Conservation (phyloP, 2,329 filamentous ascomycete genomes). For the Lasiodiplodia gonubiensis region DNA sequence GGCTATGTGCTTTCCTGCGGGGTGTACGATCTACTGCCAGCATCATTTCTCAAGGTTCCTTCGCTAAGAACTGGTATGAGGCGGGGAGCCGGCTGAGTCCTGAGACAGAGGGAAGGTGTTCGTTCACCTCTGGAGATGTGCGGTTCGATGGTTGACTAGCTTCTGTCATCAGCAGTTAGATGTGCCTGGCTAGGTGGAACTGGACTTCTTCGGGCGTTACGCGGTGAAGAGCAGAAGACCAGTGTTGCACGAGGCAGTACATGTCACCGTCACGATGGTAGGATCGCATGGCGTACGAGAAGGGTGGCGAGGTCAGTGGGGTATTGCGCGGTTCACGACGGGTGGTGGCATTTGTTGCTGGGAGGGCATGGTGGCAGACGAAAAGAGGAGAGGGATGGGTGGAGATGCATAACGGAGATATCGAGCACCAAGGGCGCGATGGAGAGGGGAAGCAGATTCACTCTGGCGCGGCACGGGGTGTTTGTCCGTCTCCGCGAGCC, state of each 20-base stretch:
- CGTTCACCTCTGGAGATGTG: neutral
- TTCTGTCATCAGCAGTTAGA: neutral
- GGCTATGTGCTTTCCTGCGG: neutral
- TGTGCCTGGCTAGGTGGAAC: neutral
- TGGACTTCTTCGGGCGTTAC: neutral
- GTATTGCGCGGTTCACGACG: neutral
- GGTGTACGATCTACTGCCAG: neutral
- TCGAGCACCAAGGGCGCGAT: neutral
- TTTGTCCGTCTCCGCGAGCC: too few species aligned
- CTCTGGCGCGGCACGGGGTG: neutral
- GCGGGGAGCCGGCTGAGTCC: neutral
- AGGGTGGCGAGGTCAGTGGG: neutral
- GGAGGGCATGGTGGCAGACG: neutral
- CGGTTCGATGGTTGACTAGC: neutral
- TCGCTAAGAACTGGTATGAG: neutral
- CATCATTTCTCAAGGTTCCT: neutral
- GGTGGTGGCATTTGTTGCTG: neutral
- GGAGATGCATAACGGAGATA: neutral
- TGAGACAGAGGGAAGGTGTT: neutral
- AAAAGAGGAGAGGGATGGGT: neutral
- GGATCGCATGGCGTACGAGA: neutral
- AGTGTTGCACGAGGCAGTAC: neutral
- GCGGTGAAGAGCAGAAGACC: neutral
- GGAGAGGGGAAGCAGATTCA: neutral
- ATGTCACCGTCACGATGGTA: neutral